phyloP scores from a whole-genome alignment of 306 rosid genomes.

The Vachellia pachyceras region DNA sequence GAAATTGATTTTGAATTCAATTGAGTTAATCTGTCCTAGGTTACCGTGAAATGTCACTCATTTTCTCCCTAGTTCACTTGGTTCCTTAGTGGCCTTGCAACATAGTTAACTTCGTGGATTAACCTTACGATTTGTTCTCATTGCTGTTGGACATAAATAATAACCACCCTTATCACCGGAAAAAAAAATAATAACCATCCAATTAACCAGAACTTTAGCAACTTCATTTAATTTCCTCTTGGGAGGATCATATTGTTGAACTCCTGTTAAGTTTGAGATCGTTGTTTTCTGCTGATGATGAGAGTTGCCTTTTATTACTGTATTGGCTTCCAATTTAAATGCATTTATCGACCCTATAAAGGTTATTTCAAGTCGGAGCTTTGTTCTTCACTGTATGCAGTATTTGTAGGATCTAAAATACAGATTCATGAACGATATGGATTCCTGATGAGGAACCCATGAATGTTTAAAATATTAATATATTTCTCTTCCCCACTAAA shows the following conservation, averaged over 20 bases:
- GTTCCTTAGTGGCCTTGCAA: slow-evolving; percentile 15
- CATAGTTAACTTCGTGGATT: neutral
- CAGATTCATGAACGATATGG: neutral
- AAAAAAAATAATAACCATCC: no score
- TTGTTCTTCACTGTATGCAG: neutral
- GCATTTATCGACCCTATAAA: neutral
- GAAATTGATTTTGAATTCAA: neutral
- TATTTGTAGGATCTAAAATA: neutral
- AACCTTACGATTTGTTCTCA: neutral
- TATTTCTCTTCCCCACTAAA: neutral
- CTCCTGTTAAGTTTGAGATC: neutral
- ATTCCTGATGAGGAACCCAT: neutral
- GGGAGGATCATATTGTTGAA: neutral
- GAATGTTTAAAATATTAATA: neutral
- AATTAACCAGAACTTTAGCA: neutral
- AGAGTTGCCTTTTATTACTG: neutral
- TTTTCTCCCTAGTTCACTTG: neutral
- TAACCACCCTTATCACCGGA: neutral
- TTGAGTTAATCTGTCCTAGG: neutral
- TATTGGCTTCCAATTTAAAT: neutral
- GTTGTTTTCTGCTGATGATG: slow-evolving; percentile 8
- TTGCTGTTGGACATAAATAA: neutral
- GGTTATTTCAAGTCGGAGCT: slow-evolving; percentile 18
- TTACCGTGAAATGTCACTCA: neutral
- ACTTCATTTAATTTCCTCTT: neutral